phyloP scores from a whole-genome alignment of 1,284 basidiomycete genomes.

The Cystobasidium slooffiae region DNA sequence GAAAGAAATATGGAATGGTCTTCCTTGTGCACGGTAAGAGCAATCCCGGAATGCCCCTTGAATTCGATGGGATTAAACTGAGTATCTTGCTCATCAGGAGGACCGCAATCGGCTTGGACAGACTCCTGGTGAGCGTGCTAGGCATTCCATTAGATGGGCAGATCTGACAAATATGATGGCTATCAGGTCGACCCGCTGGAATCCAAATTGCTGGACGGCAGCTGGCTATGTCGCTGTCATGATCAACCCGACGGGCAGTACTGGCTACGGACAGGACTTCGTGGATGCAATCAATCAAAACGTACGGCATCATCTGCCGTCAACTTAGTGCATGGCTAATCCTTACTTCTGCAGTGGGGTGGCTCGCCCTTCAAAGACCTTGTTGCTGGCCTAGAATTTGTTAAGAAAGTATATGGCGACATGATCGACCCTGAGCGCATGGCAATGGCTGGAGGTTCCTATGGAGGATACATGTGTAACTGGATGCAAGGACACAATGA shows the following conservation, averaged over 20 bases:
- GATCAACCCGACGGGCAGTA: slow-evolving; percentile 87
- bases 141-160: background rate
- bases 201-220: slow-evolving; percentile 66
- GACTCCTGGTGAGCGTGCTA: slow-evolving; percentile 17
- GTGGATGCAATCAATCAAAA: slow-evolving; percentile 66
- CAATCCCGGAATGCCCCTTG: background rate
- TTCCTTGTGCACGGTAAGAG: slow-evolving; percentile 75
- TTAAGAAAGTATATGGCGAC: slow-evolving; percentile 55
- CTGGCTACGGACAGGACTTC: slow-evolving; percentile 70
- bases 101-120: slow-evolving; percentile 40
- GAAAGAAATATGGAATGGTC: slow-evolving; percentile 73
- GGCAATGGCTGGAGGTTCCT: slow-evolving; percentile 54
- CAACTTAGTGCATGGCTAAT: background rate
- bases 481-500: slow-evolving; percentile 84
- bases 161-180: background rate
- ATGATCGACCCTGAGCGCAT: slow-evolving; percentile 76
- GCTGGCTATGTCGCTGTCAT: slow-evolving; percentile 77
- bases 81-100: background rate
- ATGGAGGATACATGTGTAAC: slow-evolving; percentile 62
- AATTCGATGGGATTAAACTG: background rate
- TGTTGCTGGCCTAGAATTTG: slow-evolving; percentile 51
- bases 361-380: slow-evolving; percentile 64
- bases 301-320: slow-evolving; percentile 47
- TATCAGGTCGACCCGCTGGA: slow-evolving; percentile 55
- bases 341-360: slow-evolving; percentile 64